Percentiles rank a stretch among this genome's conserved stretches.
Conservation (phyloP, 129 eudicot species). For the Pulicaria dysenterica region DNA sequence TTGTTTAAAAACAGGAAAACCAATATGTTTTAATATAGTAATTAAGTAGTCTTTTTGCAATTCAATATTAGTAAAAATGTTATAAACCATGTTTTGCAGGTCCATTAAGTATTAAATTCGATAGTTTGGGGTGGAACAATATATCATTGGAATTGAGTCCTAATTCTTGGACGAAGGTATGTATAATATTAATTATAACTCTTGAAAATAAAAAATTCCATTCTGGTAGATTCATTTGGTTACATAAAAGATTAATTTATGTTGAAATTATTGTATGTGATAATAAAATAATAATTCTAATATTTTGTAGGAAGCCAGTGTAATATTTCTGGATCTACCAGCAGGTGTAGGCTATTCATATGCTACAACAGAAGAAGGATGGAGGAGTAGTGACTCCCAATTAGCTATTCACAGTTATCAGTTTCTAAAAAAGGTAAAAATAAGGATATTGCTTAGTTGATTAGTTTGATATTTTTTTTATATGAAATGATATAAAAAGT, state of each 20-base stretch:
- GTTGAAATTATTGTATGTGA: neutral
- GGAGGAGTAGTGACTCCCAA: constrained; percentile 28
- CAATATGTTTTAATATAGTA: too few relatives aligned
- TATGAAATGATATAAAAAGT: too few relatives aligned
- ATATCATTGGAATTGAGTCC: constrained; percentile 25
- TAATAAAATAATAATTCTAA: neutral
- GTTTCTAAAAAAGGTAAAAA: constrained; percentile 35
- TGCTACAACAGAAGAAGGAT: constrained; percentile 17
- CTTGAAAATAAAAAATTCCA: too few relatives aligned
- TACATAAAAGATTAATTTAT: too few relatives aligned
- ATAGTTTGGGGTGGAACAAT: neutral
- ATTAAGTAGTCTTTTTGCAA: too few relatives aligned
- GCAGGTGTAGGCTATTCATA: constrained; percentile 42
- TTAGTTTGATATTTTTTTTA: neutral
- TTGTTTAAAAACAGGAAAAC: too few relatives aligned
- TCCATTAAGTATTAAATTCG: constrained; percentile 13
- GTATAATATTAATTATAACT: neutral
- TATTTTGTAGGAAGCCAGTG: constrained; percentile 31
- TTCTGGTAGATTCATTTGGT: too few relatives aligned
- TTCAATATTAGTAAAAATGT: too few relatives aligned
- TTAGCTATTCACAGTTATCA: constrained; percentile 30
- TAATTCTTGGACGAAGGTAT: constrained; percentile 28
- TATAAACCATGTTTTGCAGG: neutral
- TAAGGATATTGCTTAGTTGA: too few relatives aligned
- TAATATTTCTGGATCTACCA: constrained; percentile 43